phyloP scores from a whole-genome alignment of 148 eudicot species.

The Camellia lanceoleosa region DNA sequence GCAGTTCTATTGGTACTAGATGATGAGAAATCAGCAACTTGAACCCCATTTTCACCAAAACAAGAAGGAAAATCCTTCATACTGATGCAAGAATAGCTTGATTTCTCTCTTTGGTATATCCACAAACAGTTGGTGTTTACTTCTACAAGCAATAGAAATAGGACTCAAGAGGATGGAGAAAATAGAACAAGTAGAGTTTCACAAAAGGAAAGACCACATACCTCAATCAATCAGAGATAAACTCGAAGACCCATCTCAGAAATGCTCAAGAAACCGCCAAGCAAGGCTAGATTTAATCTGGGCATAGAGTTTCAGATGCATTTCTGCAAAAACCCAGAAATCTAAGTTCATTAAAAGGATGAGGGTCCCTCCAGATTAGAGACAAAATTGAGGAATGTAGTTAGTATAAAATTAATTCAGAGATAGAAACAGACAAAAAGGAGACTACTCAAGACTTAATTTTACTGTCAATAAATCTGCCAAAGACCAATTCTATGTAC shows the following conservation, averaged over 20 bases:
- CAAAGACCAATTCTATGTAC: background rate
- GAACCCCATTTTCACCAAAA: conserved; percentile 63
- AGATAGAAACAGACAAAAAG: conserved; percentile 33
- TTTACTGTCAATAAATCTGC: conserved; percentile 26
- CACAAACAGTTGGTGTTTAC: conserved; percentile 36
- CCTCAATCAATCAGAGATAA: conserved; percentile 23
- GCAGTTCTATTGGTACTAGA: conserved; percentile 43
- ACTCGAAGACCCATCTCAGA: conserved; percentile 23
- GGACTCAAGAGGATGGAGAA: conserved; percentile 3
- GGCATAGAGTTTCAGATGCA: conserved; percentile 14
- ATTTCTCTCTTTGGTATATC: conserved; percentile 24
- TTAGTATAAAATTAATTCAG: conserved; percentile 22
- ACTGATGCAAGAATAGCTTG: conserved; percentile 10
- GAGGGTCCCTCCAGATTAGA: conserved; percentile 25
- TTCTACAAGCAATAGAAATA: conserved; percentile 17
- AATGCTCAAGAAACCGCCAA: conserved; percentile 12
- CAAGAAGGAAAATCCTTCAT: conserved; percentile 66
- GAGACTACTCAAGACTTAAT: conserved; percentile 12
- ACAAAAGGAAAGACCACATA: conserved; percentile 20
- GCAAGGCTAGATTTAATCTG: conserved; percentile 7
- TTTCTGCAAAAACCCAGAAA: conserved; percentile 15
- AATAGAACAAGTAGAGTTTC: background rate
- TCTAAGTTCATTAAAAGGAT: conserved; percentile 8
- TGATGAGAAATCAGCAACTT: conserved; percentile 59
- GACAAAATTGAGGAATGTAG: conserved; percentile 44